Base-by-base conservation (phyloP, 2,329 filamentous ascomycete genomes). In the Alternaria hordeiaustralica region DNA sequence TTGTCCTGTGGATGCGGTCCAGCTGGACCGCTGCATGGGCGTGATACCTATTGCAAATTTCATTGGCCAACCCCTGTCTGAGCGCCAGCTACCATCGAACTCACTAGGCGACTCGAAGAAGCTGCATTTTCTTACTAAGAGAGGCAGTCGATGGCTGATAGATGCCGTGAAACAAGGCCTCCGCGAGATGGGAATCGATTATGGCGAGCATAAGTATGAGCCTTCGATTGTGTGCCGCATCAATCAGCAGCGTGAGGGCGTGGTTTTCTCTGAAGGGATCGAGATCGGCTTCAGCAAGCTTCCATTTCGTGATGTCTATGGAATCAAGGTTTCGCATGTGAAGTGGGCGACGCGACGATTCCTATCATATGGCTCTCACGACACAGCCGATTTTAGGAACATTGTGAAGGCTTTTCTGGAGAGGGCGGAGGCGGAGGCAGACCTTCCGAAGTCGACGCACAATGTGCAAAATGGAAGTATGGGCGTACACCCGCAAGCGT, bases 51-150 rank as follows among this genome's bases (percentile, higher is more conserved):
- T 65, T n/a, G 33, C 47, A 20, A 58, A 23, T 20, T 44, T 26
- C 5, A 46, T 47, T 15, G 33, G 30, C 12, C 46, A 9, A 25
- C 59, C 63, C 6, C 54, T 69, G 10, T 44, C 56, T 7, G 55
- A 63, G 15, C 67, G 67, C 30, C n/a, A 41, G 6, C 23, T 75
- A 20, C 66, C 66, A 4, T 68, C 63, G 11, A 65, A 64, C 6
- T 62, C 66, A 9, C 55, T 78, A 4, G 66, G 69, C 9, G 62
- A 69, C 15, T 71, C 69, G 3, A 76, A 73, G 46, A 63, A 68
- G n/a, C 64, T 78, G 11, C 64, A 73, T 28, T 76, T 68, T 61
- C 57, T 71, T 9, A 77, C 73, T 6, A 75, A 73, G 58, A 61
- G 70, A 54, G 63, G 68, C 36, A 63, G 65, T 18, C 44, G 25